Base-by-base conservation (phyloP, 2,329 filamentous ascomycete genomes). In the Beauveria brongniartii region DNA sequence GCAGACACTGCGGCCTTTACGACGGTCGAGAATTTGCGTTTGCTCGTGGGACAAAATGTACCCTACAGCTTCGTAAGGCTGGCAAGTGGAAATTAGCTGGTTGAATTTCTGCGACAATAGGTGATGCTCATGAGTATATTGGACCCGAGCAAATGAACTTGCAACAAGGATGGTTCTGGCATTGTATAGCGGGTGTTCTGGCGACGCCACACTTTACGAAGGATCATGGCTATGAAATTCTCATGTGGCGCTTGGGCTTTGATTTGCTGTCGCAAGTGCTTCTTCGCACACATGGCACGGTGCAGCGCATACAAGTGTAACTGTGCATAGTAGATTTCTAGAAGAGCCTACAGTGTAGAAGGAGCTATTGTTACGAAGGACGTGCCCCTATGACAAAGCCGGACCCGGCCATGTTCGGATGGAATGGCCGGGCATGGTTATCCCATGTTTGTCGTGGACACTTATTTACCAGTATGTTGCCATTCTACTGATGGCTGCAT, bases 41-140 rank as follows among this genome's bases (percentile, higher is more conserved):
- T 92, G 62, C 79, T 95, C 26, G 89, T 93, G 12, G 91, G 91
- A 10, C 90, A 94, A 75, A 94, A 94, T 71, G 90, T 94, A 61
- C 89, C 89, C 6, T 93, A 91, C 73, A 92, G 90, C 74, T 95
- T 95, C 76, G 91, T 94, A 47, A 81, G 90, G 54, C 77, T 94
- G 70, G 89, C 90, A 2, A 80, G 80, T 54, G 81, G 81, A 2
- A 73, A 79, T 24, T 76, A 74, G 30, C 72, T 81, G 63, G 82
- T 78, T 65, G 82, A 70, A 68, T 41, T 14, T 16, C 16, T 52
- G 40, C 50, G 22, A n/a, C 18, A 12, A 26, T 24, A 12, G 20
- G 30, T 3, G 5, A 41, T 41, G 18, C 28, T 30, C n/a, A 20
- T 14, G 5, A 37, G 18, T 20, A 34, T 34, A 34, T 16, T 12